Base-by-base conservation (phyloP, 2,329 filamentous ascomycete species). In the Phyllosticta citrichinensis region DNA sequence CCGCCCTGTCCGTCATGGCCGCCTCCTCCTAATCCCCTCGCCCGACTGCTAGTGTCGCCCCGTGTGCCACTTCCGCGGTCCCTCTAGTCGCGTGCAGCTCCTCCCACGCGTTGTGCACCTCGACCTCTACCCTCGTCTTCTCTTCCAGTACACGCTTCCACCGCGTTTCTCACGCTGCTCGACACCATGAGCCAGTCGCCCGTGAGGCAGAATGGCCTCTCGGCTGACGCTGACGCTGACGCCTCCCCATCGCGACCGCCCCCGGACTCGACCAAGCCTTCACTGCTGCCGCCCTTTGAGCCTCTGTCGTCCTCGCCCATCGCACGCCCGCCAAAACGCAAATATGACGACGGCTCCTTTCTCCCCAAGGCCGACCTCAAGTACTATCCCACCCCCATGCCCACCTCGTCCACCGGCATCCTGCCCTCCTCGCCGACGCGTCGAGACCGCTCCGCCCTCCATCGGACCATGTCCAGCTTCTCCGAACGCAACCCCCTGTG, bases 341-440 rank as follows among this genome's bases (percentile, higher is more conserved):
- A 86, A 69, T 78, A 76, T 67, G 73, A 74, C 59, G 83, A 81
- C 62, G 71, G 65, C 64, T 78, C 74, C 61, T 75, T 74, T 63
- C 74, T 73, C 20, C 70, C 76, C 62, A 77, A 76, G 66, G 79
- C 79, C 61, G 80, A 81, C 65, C 75, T 81, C 66, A 91, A 87
- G 70, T 78, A 76, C 68, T 97, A 97, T 76, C 94, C 94, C 52
- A 97, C 94, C 2, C 94, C 94, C 1, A 83, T 96, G 63, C 92
- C 93, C 20, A 97, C 93, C 4, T 97, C 94, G 3, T 96, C 91
- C 66, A 96, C 93, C 54, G 90, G 89, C 69, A 90, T 97, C 68
- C 79, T 96, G 66, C 91, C 89, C 55, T 96, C 92, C 61, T 92
- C 92, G 55, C 87, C 88, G 71, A 68, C 79, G 66, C 79, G 76